Percentiles rank a stretch among this genome's conserved stretches.
Conservation (phyloP, 805 yeast species). For the Candida nitratophila region DNA sequence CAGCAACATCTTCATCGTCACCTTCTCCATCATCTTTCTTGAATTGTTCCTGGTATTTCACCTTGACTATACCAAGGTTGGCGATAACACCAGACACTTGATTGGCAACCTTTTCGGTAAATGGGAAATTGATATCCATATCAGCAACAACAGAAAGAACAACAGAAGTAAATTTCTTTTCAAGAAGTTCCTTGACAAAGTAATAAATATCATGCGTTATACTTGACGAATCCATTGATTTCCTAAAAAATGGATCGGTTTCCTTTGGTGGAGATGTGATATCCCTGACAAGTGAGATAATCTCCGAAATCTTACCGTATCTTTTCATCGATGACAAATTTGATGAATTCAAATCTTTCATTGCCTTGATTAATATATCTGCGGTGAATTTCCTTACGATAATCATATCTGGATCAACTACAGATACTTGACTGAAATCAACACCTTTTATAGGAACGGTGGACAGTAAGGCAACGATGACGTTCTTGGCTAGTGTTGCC, state of each 20-base stretch:
- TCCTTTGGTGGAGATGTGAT: constrained; percentile 34
- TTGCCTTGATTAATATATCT: constrained; percentile 57
- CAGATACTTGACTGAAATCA: constrained; percentile 36
- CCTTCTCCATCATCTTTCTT: constrained; percentile 41
- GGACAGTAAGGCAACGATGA: constrained; percentile 57
- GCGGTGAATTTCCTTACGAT: constrained; percentile 68
- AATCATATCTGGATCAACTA: constrained; percentile 61
- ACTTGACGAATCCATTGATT: not conserved
- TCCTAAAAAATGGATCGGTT: constrained; percentile 13
- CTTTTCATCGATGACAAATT: constrained; percentile 31
- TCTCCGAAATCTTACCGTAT: constrained; percentile 49
- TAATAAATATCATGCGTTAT: constrained; percentile 52
- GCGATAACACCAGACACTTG: constrained; percentile 54
- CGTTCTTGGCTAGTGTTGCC: constrained; percentile 54
- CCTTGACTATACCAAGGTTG: constrained; percentile 47
- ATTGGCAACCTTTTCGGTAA: constrained; percentile 51
- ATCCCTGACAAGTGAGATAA: constrained; percentile 41
- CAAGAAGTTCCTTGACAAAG: constrained; percentile 60
- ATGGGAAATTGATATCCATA: constrained; percentile 70
- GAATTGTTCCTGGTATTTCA: constrained; percentile 50
- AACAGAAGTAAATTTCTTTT: constrained; percentile 51
- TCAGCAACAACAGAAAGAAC: constrained; percentile 55
- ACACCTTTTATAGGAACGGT: constrained; percentile 46
- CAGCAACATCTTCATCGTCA: constrained; percentile 48
- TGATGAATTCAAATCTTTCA: constrained; percentile 43